A percentile compares a stretch with the other conserved stretches of the same genome.
Conservation (phyloP, 345 rosid genomes). For the Clausena lansium region DNA sequence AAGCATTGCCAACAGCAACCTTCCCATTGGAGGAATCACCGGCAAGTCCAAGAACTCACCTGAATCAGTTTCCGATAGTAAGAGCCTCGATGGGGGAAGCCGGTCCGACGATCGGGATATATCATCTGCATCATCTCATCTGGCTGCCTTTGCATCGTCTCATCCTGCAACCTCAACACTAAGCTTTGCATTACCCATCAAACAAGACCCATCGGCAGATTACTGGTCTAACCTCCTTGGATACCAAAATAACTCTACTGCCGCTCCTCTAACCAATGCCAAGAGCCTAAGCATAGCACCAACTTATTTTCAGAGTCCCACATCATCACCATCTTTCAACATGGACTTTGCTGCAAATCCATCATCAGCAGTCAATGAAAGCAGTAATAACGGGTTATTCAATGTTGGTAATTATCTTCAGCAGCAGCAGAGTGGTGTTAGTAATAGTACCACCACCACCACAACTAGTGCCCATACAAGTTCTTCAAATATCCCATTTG, state of each 20-base stretch:
- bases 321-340: slow-evolving; percentile 12
- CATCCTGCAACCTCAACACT: slow-evolving; percentile 37
- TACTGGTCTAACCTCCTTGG: slow-evolving; percentile 65
- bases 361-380: slow-evolving; percentile 14
- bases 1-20: slow-evolving; percentile 76
- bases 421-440: slow-evolving; percentile 30
- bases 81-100: slow-evolving; percentile 31
- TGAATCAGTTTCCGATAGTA: slow-evolving; percentile 45
- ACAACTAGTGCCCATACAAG: slow-evolving; percentile 8
- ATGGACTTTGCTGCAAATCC: slow-evolving; percentile 32
- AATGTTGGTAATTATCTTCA: slow-evolving; percentile 33
- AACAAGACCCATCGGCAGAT: slow-evolving; percentile 54
- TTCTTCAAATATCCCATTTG: slow-evolving; percentile 36
- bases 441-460: not conserved
- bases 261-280: slow-evolving; percentile 11
- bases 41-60: slow-evolving; percentile 43
- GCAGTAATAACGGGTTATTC: slow-evolving; percentile 24
- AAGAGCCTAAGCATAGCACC: slow-evolving; percentile 14
- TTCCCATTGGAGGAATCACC: slow-evolving; percentile 74
- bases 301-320: slow-evolving; percentile 18
- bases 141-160: slow-evolving; percentile 33
- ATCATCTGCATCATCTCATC: slow-evolving; percentile 45
- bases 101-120: slow-evolving; percentile 46
- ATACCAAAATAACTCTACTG: slow-evolving; percentile 28
- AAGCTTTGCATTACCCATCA: slow-evolving; percentile 64